Conservation (phyloP, 2,329 filamentous ascomycete species). For the Basipetospora chlamydospora region DNA sequence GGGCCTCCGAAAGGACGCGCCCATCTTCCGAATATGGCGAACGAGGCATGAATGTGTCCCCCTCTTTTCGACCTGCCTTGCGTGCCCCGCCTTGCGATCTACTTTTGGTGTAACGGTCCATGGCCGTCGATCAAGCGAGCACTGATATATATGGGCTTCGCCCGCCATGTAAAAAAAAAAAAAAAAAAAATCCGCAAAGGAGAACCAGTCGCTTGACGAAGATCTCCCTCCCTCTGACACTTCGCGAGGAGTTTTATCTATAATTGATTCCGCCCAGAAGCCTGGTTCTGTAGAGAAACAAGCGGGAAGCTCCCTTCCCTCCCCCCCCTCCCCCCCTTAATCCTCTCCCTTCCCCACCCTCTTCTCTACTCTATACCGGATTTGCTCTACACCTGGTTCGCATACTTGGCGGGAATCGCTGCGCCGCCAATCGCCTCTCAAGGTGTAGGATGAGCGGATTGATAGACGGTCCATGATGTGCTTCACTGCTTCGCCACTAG, state of each 20-base stretch:
- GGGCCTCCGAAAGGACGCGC: too few species aligned
- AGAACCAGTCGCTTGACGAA: not conserved
- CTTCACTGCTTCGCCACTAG: not conserved
- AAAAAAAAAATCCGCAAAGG: too few species aligned
- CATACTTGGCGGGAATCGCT: not conserved
- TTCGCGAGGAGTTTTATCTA: not conserved
- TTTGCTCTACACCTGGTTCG: not conserved
- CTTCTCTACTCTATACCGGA: not conserved
- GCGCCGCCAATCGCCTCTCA: not conserved
- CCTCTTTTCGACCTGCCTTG: too few species aligned
- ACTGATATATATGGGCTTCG: too few species aligned
- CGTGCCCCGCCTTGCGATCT: too few species aligned
- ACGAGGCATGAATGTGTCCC: too few species aligned
- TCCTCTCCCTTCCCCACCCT: not conserved
- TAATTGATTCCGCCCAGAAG: not conserved
- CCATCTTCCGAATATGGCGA: too few species aligned
- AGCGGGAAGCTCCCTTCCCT: not conserved
- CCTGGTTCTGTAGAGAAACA: slow-evolving; percentile 2
- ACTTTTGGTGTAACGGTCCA: too few species aligned
- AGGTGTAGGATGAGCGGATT: slow-evolving; percentile 4
- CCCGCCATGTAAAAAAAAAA: too few species aligned
- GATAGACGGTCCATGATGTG: slow-evolving; percentile 2
- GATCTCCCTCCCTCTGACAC: slow-evolving; percentile 2
- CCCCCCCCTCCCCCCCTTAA: not conserved
- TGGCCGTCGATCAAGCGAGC: too few species aligned